Base-by-base conservation (phyloP, 148 eudicot species). In the Diospyros kaki region DNA sequence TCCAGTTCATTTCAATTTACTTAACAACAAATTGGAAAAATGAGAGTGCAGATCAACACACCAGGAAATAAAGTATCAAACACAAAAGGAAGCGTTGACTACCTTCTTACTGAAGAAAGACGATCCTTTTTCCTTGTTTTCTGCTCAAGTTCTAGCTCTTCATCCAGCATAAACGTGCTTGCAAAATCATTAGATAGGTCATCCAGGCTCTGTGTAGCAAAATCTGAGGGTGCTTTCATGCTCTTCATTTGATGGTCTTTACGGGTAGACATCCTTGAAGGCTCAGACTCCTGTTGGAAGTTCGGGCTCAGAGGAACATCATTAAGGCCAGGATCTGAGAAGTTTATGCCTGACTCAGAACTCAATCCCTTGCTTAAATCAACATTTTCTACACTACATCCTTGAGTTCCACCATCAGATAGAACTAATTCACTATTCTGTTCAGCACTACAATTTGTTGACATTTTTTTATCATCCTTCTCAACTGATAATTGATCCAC, bases 131-230 rank as follows among this genome's bases (percentile, higher is more conserved):
- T 79, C 10, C 66, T 68, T 70, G 75, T 74, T 77, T 77, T 86
- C 45, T 71, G 89, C 77, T 89, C 97, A 72, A 86, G 68, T 76
- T 95, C 96, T 11, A 92, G 83, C 88, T 92, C 98, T 88, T 95
- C 98, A 76, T 95, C 98, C 81, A 92, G 90, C 96, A 90, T 81
- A 76, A 95, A 95, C 73, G 96, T 88, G 76, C 79, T 84, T 51
- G 83, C 80, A 81, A 84, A 92, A 81, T 92, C 93, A 84, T 80
- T 72, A 41, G 89, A 76, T 41, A 79, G 73, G 66, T 83, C 90
- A 80, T 85, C 90, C 38, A 76, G n/a, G 74, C 73, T 76, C 55
- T 81, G 71, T 64, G 60, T 77, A 82, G 69, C 63, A 18, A 65
- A 76, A 62, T 73, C 80, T 63, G 90, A 80, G 42, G 66, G 73